Evolutionary conservation across 1,139 yeast species (phyloP).

Genomic region (Suhomyces yuchorum): DNA sequence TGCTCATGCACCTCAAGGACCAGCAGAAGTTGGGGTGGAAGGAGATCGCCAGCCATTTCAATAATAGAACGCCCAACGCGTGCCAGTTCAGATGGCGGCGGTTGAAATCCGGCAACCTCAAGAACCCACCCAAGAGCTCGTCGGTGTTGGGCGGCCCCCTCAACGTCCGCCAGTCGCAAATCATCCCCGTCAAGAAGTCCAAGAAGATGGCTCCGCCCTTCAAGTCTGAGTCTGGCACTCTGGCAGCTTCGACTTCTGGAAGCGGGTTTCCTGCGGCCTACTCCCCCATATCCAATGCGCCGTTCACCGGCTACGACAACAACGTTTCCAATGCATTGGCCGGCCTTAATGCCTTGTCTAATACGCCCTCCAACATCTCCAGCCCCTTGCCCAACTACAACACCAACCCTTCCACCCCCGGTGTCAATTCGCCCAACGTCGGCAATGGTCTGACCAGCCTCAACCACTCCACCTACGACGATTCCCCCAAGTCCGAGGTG

Average conservation of each 20-base stretch:
- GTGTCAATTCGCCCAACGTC: constrained; percentile 16
- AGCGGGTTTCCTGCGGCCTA: constrained; percentile 37
- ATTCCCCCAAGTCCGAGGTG: constrained; percentile 34
- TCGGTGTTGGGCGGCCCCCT: constrained; percentile 23
- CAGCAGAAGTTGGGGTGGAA: constrained; percentile 76
- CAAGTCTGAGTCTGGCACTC: constrained; percentile 15
- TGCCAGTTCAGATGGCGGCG: constrained; percentile 82
- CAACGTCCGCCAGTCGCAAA: constrained; percentile 12
- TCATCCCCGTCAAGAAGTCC: constrained; percentile 22
- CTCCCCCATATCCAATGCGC: constrained; percentile 40
- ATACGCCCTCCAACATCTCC: constrained; percentile 38
- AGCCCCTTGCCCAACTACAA: constrained; percentile 32
- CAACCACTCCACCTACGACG: constrained; percentile 30
- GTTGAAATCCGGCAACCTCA: constrained; percentile 63
- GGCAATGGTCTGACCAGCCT: constrained; percentile 15
- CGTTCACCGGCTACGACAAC: constrained; percentile 49
- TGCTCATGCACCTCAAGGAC: constrained; percentile 69
- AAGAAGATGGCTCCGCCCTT: constrained; percentile 24
- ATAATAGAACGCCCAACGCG: constrained; percentile 73
- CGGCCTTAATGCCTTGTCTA: constrained; percentile 48
- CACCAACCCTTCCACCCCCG: constrained; percentile 29
- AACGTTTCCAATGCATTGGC: constrained; percentile 49
- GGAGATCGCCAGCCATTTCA: constrained; percentile 68
- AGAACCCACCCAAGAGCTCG: constrained; percentile 54
- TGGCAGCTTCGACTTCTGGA: constrained; percentile 7